Evolutionary conservation across 192 early-diverging fungal species (phyloP), one percentile per base, ranked within the genome.

Genomic region (Entomortierella lignicola): DNA sequence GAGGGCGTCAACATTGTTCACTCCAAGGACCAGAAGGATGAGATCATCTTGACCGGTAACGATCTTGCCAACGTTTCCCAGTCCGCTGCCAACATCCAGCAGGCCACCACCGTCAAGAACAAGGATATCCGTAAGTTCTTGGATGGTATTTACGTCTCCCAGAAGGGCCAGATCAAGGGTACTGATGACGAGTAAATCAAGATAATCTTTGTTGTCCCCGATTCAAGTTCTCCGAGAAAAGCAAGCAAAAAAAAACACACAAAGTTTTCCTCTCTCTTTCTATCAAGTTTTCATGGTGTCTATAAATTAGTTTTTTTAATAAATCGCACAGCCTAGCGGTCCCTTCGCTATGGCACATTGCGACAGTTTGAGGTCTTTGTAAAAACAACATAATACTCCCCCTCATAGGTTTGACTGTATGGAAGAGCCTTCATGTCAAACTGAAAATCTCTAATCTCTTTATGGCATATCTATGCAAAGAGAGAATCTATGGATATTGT

Each of bases 41-140:
- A 99, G 91, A 87, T 99, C 71, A 85, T 92, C 72, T 83, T 99
- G 54, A 87, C 88, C 59, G 97, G 97, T 63, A 98, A 98, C 92
- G 94, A 97, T 85, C 83, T 99, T 58, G 91, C 95, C 66, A 89
- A 87, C 85, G 97, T 99, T 51, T 98, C 96, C 50, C 95, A 98
- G 87, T 95, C 94, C 85, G 93, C 97, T 84, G 97, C 97, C 55
- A 86, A 89, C 77, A 99, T 99, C 86, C 95, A 98, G 86, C 96
- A 98, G 86, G 90, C 94, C 73, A 92, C 89, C 77, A 85, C 89
- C 54, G 96, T 96, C 84, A 94, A 92, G 86, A 97, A 97, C 91
- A 99, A 99, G 94, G 97, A 99, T 97, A 99, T 99, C 91, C 95
- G 97, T 90, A 99, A 99, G 91, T 96, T 97, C 92, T 88, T 97